Conservation (phyloP, 495 filamentous ascomycete genomes). For the Penicillium odoratum region DNA sequence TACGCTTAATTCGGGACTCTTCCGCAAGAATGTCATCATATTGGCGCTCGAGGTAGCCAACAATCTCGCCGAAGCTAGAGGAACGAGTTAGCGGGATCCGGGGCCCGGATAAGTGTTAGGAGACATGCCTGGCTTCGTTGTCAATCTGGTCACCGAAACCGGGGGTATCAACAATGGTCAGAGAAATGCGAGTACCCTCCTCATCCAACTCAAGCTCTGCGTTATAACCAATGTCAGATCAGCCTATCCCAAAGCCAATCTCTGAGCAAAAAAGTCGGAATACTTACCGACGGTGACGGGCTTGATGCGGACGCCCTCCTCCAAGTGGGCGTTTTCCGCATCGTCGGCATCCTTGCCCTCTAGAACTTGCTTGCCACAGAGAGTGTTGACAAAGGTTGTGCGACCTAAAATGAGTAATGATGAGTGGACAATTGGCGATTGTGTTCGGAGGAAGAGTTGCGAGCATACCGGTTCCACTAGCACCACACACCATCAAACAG, state of each 20-base stretch:
- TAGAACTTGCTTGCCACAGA: constrained; percentile 92
- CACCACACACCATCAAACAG: constrained; percentile 99
- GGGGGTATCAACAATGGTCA: constrained; percentile 98
- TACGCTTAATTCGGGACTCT: constrained; percentile 99
- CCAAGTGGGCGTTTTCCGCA: constrained; percentile 80
- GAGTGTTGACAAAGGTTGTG: constrained; percentile 98
- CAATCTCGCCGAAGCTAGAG: constrained; percentile 88
- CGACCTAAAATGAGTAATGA: constrained; percentile 60
- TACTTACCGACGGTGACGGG: constrained; percentile 92
- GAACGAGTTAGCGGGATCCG: constrained; percentile 27
- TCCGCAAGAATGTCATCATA: constrained; percentile 99
- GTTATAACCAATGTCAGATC: neutral
- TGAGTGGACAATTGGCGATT: constrained; percentile 31
- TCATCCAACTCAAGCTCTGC: constrained; percentile 94
- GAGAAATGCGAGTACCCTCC: constrained; percentile 94
- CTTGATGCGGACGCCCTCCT: constrained; percentile 98
- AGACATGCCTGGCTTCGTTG: constrained; percentile 88
- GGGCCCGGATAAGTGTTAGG: neutral
- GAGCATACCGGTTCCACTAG: constrained; percentile 89
- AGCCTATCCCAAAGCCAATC: neutral
- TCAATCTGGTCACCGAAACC: constrained; percentile 99
- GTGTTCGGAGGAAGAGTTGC: constrained; percentile 4
- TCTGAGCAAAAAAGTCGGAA: constrained; percentile 4
- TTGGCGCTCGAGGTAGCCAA: constrained; percentile 96
- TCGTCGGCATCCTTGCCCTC: constrained; percentile 88